Evolutionary conservation across 2,329 filamentous ascomycete species (phyloP).

Genomic region (Claviceps purpurea): DNA sequence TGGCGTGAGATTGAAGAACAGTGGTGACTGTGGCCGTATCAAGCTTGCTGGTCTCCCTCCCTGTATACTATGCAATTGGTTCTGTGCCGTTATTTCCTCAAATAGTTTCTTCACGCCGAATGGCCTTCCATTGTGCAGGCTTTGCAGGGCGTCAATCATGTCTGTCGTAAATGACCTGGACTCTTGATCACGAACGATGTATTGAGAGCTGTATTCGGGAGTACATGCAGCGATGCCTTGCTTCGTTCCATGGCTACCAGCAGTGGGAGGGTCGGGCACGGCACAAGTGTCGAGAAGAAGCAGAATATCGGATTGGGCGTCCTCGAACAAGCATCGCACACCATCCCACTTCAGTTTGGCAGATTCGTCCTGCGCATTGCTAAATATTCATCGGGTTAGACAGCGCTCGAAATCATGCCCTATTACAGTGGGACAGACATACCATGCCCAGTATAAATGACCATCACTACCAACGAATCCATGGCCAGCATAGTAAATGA

Average conservation of each 20-base stretch:
- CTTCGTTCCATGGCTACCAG: conserved; percentile 43
- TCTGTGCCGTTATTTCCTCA: conserved; percentile 37
- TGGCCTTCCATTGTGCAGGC: conserved; percentile 37
- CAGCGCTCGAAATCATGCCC: neutral
- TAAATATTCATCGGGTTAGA: conserved; percentile 26
- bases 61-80: conserved; percentile 31
- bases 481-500: conserved; percentile 52
- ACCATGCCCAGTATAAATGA: conserved; percentile 56
- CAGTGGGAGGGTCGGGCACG: conserved; percentile 34
- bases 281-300: conserved; percentile 50
- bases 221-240: conserved; percentile 49
- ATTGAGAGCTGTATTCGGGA: conserved; percentile 35
- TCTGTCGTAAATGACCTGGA: conserved; percentile 45
- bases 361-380: conserved; percentile 44
- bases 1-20: conserved; percentile 42
- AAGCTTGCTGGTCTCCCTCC: conserved; percentile 32
- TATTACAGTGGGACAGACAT: conserved; percentile 23
- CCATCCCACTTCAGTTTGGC: conserved; percentile 50
- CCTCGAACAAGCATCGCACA: conserved; percentile 48
- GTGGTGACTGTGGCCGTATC: conserved; percentile 27
- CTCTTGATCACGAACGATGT: conserved; percentile 28
- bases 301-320: conserved; percentile 49
- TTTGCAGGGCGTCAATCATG: conserved; percentile 40
- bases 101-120: conserved; percentile 44
- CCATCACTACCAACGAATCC: conserved; percentile 45